phyloP scores from a whole-genome alignment of 495 filamentous ascomycete species.

The Massariosphaeria phaeospora region DNA sequence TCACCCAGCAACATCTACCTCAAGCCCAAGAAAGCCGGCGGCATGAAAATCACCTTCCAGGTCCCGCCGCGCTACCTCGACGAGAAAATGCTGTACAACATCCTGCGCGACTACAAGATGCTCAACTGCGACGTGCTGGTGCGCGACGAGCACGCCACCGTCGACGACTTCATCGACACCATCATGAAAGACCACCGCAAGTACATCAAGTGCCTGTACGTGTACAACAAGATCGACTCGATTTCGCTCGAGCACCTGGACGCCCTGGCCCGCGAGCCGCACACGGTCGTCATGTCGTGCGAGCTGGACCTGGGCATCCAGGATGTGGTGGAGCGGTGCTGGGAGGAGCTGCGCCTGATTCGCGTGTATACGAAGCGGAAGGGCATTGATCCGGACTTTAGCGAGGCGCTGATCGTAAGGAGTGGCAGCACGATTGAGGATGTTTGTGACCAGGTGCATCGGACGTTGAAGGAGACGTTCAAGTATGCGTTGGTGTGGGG shows the following conservation, averaged over 20 bases:
- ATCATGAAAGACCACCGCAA: conserved; percentile 99
- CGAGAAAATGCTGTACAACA: conserved; percentile 96
- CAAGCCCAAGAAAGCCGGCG: conserved; percentile 94
- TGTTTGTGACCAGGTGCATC: conserved; percentile 93
- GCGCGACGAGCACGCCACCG: conserved; percentile 88
- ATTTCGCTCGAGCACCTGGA: conserved; percentile 92
- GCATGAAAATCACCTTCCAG: conserved; percentile 97
- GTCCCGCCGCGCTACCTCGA: conserved; percentile 82
- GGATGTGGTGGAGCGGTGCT: conserved; percentile 91
- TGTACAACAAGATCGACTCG: conserved; percentile 99
- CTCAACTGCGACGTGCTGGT: conserved; percentile 96
- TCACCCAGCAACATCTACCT: conserved; percentile 84
- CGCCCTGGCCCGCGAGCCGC: conserved; percentile 80
- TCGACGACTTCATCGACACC: conserved; percentile 98
- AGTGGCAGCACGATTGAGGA: conserved; percentile 86
- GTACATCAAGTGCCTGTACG: conserved; percentile 94
- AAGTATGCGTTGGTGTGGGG: conserved; percentile 99
- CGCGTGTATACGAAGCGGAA: conserved; percentile 94
- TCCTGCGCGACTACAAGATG: conserved; percentile 96
- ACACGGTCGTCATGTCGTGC: conserved; percentile 96
- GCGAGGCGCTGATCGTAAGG: conserved; percentile 89
- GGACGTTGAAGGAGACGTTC: conserved; percentile 94
- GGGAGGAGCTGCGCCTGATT: conserved; percentile 89
- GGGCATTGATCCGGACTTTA: conserved; percentile 85
- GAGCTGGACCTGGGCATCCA: conserved; percentile 95